Conservation (phyloP, 2,329 filamentous ascomycete genomes). For the Akanthomyces lecanii region DNA sequence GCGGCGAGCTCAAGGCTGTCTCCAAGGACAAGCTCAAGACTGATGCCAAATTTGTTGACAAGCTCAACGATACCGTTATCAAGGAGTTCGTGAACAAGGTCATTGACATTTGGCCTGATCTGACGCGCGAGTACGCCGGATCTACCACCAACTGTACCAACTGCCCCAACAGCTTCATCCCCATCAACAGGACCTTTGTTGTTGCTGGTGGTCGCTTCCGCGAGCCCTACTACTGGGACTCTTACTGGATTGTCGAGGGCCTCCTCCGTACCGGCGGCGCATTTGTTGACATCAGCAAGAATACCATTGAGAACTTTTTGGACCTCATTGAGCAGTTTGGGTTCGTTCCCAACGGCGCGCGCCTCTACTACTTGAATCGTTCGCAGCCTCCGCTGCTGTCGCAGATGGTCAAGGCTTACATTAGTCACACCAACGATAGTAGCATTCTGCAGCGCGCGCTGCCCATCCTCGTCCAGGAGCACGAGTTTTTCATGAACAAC, state of each 20-base stretch:
- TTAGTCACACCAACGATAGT: constrained; percentile 61
- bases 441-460: constrained; percentile 56
- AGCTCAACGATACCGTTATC: constrained; percentile 54
- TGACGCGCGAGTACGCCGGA: constrained; percentile 57
- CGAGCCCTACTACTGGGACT: constrained; percentile 69
- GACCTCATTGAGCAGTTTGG: constrained; percentile 62
- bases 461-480: constrained; percentile 59
- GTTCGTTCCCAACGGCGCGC: constrained; percentile 65
- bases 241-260: constrained; percentile 64
- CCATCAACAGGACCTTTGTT: constrained; percentile 64
- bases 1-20: constrained; percentile 57
- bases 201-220: constrained; percentile 67
- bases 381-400: constrained; percentile 63
- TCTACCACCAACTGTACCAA: constrained; percentile 49
- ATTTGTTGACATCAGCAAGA: constrained; percentile 59
- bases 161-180: constrained; percentile 62
- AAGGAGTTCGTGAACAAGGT: constrained; percentile 59
- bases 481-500: constrained; percentile 60
- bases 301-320: constrained; percentile 67
- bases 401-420: constrained; percentile 61
- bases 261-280: constrained; percentile 60
- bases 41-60: constrained; percentile 53
- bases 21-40: constrained; percentile 48
- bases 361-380: constrained; percentile 63
- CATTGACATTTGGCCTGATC: constrained; percentile 65